These are phyloP conservation scores for Tephrocybe sp. DNA, from an alignment of 768 basidiomycete species.

Conservation along the genomic window DNA sequence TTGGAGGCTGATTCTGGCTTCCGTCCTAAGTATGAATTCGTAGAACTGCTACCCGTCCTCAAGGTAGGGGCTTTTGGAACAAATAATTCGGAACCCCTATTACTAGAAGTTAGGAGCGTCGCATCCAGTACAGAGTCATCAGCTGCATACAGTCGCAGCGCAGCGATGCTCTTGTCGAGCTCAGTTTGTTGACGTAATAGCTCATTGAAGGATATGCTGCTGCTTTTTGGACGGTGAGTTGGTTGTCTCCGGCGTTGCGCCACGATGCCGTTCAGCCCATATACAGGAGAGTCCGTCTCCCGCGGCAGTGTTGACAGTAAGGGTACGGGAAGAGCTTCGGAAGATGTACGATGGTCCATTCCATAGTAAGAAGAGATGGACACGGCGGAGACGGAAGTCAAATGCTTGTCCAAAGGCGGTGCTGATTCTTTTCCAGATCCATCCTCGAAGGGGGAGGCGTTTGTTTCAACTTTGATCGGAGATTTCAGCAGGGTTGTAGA, in stretches of 20 bases:
- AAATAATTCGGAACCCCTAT: neutral
- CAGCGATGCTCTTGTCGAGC: conserved; percentile 62
- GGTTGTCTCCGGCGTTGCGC: conserved; percentile 5
- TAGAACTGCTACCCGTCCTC: conserved; percentile 19
- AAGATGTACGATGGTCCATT: conserved; percentile 4
- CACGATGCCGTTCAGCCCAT: conserved; percentile 41
- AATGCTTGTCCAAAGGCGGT: conserved; percentile 1
- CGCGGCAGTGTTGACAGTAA: neutral
- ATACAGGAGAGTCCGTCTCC: conserved; percentile 38
- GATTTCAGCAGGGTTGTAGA: neutral
- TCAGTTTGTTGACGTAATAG: conserved; percentile 61
- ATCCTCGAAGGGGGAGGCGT: neutral
- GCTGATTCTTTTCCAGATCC: neutral
- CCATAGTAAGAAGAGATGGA: conserved; percentile 35
- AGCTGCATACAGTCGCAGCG: conserved; percentile 45
- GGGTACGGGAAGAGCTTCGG: neutral
- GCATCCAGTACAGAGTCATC: neutral
- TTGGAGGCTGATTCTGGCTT: conserved; percentile 34
- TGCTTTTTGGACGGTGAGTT: conserved; percentile 23
- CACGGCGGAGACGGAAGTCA: conserved; percentile 22
- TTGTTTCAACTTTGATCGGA: neutral
- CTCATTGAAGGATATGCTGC: conserved; percentile 42
- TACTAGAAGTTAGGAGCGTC: conserved; percentile 5
- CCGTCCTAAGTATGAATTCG: conserved; percentile 16
- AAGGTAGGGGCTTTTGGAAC: neutral